Base-by-base conservation (phyloP, 2,329 filamentous ascomycete genomes). In the Penicillium sp. region DNA sequence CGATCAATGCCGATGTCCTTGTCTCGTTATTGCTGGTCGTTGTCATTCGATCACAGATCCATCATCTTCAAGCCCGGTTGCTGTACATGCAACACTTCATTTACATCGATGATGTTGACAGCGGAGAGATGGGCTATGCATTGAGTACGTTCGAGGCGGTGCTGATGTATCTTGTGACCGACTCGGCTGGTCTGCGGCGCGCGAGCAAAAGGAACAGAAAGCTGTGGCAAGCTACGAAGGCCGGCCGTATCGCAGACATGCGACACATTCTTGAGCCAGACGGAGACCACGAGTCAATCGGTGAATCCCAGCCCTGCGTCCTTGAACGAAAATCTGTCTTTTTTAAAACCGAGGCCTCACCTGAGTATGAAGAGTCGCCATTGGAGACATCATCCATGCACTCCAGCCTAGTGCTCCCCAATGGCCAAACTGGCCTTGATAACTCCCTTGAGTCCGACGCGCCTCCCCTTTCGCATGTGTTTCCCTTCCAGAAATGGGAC, bases 51-150 rank as follows among this genome's bases (percentile, higher is more conserved):
- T 88, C 91, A 9, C 87, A 93, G 51, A 83, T 95, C 26, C 83
- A 87, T 49, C 85, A 96, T 68, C 75, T 98, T 7, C 88, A 95
- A 60, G 90, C 93, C 3, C 81, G 91, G 18, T 73, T 98, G 40
- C 77, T 86, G n/a, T 98, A 97, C 66, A 95, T 97, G 78, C 86
- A 91, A 38, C 89, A 95, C 62, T 98, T 96, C 64, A 93, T 96
- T 57, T 98, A 95, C 68, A 90, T 95, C 43, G 93, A 97, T 59
- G 93, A 98, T 69, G 90, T 98, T 7, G 93, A 98, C 57, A 94
- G 84, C 52, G 93, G 93, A 42, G 93, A 98, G 70, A 85, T 94
- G 76, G 93, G 93, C 7, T 98, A 98, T 68, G 90, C 91, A 0
- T 70, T 98, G 43, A 97, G 91, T 68, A 98, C 93, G 0, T 88